Evolutionary conservation across 441 rosid species (phyloP).

Genomic region (Iberis amara): DNA sequence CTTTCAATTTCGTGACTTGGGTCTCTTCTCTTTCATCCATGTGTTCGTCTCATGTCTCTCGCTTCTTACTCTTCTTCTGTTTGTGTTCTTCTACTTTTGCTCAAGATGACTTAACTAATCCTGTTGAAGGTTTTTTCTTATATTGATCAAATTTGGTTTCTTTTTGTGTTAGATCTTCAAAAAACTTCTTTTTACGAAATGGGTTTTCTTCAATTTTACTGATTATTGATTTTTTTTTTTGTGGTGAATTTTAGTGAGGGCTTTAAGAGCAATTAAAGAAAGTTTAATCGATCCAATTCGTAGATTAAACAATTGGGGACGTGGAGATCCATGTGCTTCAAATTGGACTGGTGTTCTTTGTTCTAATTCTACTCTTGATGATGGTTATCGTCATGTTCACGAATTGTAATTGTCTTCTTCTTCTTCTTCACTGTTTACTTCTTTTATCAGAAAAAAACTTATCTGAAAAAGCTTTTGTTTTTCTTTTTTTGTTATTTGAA

Average conservation of each 20-base stretch:
- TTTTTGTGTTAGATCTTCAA: neutral
- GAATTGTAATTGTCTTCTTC: constrained; percentile 51
- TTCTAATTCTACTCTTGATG: constrained; percentile 42
- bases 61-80: constrained; percentile 22
- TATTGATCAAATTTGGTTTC: neutral
- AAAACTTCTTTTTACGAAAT: neutral
- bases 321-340: constrained; percentile 77
- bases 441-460: neutral
- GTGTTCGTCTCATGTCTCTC: constrained; percentile 23
- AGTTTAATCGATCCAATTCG: constrained; percentile 52
- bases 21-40: constrained; percentile 16
- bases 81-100: constrained; percentile 45
- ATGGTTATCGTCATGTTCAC: constrained; percentile 72
- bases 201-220: constrained; percentile 17
- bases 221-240: constrained; percentile 2
- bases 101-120: constrained; percentile 46
- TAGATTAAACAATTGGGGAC: constrained; percentile 66
- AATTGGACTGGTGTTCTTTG: constrained; percentile 93
- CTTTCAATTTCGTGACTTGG: neutral
- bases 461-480: neutral
- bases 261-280: constrained; percentile 47
- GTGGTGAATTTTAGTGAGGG: constrained; percentile 47
- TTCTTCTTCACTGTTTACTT: constrained; percentile 19
- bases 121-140: constrained; percentile 52
- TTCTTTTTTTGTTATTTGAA: constrained; percentile 30